Base-by-base conservation (phyloP, 164 flowering plant species). In the Hamamelis virginiana region DNA sequence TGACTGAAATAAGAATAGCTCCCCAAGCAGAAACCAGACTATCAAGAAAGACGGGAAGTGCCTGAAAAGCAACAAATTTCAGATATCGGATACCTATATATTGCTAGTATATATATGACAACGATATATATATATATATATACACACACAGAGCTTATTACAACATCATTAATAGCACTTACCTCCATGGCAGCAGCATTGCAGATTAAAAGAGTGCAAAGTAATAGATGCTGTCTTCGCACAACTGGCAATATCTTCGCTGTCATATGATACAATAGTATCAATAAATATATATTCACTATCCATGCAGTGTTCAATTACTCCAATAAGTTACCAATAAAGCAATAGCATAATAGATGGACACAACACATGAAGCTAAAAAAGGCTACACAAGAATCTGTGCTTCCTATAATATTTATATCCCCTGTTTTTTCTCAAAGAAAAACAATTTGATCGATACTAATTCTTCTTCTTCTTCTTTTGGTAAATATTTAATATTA, bases 121-220 rank as follows among this genome's bases (percentile, higher is more conserved):
- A 25, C 4, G 6, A 33, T 33, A 33, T 47, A n/a, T n/a, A n/a
- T n/a, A n/a, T n/a, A n/a, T n/a, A n/a, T n/a, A n/a, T n/a, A n/a
- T n/a, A n/a, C n/a, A n/a, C n/a, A n/a, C n/a, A n/a, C n/a, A n/a
- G n/a, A 5, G 28, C 21, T 9, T 27, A 21, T 52, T 38, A 18
- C 18, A 59, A 44, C 28, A 59, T 58, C 0, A 10, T 1, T 33
- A 33, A 6, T 33, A 18, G 53, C 25, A 67, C 18, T 25, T 81
- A 95, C 98, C 99, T 95, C 99, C 99, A 95, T 95, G 12, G 99
- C 92, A 65, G 92, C 99, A 63, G 99, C 98, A 87, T 95, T 95
- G 85, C 87, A 92, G 18, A 95, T 91, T 63, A 95, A 93, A 45
- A 95, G 80, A n/a, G 99, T 95, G 82, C 97, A 91, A 11, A 95